A percentile compares a stretch with the other conserved stretches of the same genome.
phyloP scores from a whole-genome alignment of 2,329 filamentous ascomycete species.

The Aspergillus tanneri region DNA sequence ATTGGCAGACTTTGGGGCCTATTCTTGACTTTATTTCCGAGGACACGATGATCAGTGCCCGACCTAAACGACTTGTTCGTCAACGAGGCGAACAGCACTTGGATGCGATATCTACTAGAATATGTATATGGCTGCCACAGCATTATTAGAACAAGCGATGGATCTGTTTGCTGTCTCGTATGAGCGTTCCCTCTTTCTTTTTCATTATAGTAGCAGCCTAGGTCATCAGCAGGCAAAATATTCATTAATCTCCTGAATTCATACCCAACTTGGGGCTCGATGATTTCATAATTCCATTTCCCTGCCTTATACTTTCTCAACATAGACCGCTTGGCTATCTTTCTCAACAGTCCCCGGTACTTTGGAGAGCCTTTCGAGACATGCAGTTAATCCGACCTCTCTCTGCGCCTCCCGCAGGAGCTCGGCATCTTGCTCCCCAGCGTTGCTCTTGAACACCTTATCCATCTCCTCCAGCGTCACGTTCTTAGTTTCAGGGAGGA shows the following conservation, averaged over 20 bases:
- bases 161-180: too few species aligned
- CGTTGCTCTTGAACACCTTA: conserved; percentile 33
- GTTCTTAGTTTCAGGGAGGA: conserved; percentile 59
- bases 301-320: conserved; percentile 4
- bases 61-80: too few species aligned
- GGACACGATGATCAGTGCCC: too few species aligned
- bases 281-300: too few species aligned
- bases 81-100: too few species aligned
- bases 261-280: too few species aligned
- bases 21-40: too few species aligned
- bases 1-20: too few species aligned
- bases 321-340: conserved; percentile 1
- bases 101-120: too few species aligned
- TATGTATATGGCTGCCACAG: too few species aligned
- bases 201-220: background rate
- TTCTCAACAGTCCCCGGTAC: background rate
- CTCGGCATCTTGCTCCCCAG: conserved; percentile 28
- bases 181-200: too few species aligned
- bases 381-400: conserved; percentile 25
- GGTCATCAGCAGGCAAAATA: background rate
- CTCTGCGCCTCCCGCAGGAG: conserved; percentile 26
- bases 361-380: conserved; percentile 15
- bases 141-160: too few species aligned
- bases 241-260: background rate
- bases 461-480: conserved; percentile 56